A percentile compares a stretch with the other conserved stretches of the same genome.
phyloP scores from a whole-genome alignment of 73 alveolate genomes.

The Chromera velia region DNA sequence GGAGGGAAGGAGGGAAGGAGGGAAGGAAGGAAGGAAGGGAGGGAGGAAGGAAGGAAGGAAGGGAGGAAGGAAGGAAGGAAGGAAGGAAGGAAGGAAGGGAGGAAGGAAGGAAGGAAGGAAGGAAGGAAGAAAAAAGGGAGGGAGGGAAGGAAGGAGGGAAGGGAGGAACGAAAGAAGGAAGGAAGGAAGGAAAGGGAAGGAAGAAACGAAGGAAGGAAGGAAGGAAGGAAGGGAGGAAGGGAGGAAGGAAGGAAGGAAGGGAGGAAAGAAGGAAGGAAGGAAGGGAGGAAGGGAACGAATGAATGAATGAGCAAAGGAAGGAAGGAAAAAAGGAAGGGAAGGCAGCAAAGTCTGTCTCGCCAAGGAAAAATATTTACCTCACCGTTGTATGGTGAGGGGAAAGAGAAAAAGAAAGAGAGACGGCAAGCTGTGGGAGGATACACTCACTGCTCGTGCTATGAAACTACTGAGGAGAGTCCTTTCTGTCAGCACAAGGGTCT shows the following conservation, averaged over 20 bases:
- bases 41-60: background rate
- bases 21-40: background rate
- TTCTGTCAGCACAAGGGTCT: too few relatives aligned
- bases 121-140: background rate
- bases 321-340: background rate
- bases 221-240: slow-evolving; percentile 3
- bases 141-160: background rate
- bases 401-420: background rate
- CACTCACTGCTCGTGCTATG: too few relatives aligned
- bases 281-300: background rate
- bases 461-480: too few relatives aligned
- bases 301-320: background rate
- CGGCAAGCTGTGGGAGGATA: too few relatives aligned
- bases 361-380: too few relatives aligned
- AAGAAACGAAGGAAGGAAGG: too few relatives aligned
- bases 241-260: background rate
- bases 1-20: background rate
- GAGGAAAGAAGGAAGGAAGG: background rate
- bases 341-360: background rate
- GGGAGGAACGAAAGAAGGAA: background rate
- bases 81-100: background rate
- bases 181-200: background rate
- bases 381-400: too few relatives aligned
- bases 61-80: background rate
- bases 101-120: background rate